Percentiles rank a stretch among this genome's conserved stretches.
Evolutionary conservation across 2,329 filamentous ascomycete species (phyloP).

Genomic region (Monilinia aucupariae): DNA sequence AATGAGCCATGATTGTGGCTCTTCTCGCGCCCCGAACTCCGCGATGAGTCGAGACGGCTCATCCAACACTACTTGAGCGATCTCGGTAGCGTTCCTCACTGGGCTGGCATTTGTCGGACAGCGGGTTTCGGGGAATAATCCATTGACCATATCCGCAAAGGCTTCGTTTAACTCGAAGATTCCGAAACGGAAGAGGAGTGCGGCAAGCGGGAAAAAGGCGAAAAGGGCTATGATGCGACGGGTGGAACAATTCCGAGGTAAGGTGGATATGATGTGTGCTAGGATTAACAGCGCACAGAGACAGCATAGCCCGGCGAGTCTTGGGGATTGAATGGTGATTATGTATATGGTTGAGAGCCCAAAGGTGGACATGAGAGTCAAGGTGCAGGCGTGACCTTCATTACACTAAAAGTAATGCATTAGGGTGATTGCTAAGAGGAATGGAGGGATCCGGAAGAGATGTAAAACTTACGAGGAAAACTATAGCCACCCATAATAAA

Average conservation of each 20-base stretch:
- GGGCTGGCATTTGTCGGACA: background rate
- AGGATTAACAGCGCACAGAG: conserved; percentile 10
- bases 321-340: background rate
- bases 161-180: background rate
- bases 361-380: conserved; percentile 12
- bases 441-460: background rate
- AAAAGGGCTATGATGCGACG: background rate
- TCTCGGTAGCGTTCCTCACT: background rate
- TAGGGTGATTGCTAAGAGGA: background rate
- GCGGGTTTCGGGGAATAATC: background rate
- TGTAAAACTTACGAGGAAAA: conserved; percentile 8
- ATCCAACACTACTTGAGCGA: background rate
- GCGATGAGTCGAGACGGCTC: conserved; percentile 14
- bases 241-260: background rate
- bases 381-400: conserved; percentile 9
- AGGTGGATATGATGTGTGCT: background rate
- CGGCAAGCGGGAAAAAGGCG: background rate
- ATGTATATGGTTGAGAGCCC: conserved; percentile 13
- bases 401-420: conserved; percentile 1
- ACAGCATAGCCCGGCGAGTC: conserved; percentile 1
- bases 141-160: background rate
- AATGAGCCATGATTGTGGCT: background rate
- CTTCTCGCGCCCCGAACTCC: conserved; percentile 9
- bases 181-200: conserved; percentile 5
- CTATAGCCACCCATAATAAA: background rate